Conservation (phyloP, 352 stramenopile species). For the Pythium angustatum region DNA sequence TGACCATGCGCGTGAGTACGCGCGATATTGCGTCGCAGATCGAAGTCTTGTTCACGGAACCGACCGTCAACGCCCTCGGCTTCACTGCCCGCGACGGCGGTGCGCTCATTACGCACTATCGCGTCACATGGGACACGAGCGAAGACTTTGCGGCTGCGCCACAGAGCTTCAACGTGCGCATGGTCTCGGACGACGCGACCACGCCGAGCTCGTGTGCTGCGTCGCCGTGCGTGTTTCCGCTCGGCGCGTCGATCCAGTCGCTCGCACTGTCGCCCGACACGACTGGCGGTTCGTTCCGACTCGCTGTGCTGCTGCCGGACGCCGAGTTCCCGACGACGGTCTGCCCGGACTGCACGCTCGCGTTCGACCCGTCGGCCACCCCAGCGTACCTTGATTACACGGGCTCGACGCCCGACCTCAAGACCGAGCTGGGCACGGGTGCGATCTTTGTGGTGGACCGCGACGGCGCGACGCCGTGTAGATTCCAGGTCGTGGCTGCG, state of each 20-base stretch:
- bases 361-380: slow-evolving; percentile 40
- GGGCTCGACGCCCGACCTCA: slow-evolving; percentile 57
- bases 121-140: slow-evolving; percentile 57
- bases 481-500: slow-evolving; percentile 55
- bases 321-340: slow-evolving; percentile 37
- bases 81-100: slow-evolving; percentile 63
- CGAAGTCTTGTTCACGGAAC: slow-evolving; percentile 72
- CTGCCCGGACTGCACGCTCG: slow-evolving; percentile 40
- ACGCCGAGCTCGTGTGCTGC: slow-evolving; percentile 34
- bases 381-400: slow-evolving; percentile 65
- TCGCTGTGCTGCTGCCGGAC: slow-evolving; percentile 37
- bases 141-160: slow-evolving; percentile 41
- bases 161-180: slow-evolving; percentile 55
- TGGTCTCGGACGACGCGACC: slow-evolving; percentile 34
- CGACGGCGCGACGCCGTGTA: slow-evolving; percentile 37
- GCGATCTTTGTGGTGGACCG: slow-evolving; percentile 70
- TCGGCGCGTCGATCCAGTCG: slow-evolving; percentile 92
- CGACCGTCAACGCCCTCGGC: slow-evolving; percentile 64
- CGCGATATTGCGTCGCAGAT: slow-evolving; percentile 72
- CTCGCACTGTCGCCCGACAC: slow-evolving; percentile 72
- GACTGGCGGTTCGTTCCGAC: slow-evolving; percentile 70
- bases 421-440: slow-evolving; percentile 66
- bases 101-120: slow-evolving; percentile 60
- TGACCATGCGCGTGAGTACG: slow-evolving; percentile 79
- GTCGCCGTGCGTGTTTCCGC: slow-evolving; percentile 76